Conservation (phyloP, 2,329 filamentous ascomycete genomes). For the Calonectria pauciramosa region DNA sequence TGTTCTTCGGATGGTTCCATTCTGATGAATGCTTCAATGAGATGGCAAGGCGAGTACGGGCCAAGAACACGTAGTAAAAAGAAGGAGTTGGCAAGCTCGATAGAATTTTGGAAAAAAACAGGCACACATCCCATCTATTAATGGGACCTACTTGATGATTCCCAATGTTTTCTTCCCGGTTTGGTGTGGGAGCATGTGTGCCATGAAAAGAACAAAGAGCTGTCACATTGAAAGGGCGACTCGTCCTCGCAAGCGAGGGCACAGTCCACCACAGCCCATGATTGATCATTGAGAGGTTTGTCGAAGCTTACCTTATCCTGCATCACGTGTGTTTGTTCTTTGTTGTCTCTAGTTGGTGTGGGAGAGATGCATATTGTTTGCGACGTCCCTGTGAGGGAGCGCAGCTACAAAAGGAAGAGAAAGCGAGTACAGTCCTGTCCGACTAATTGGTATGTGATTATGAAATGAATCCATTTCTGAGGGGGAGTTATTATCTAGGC, state of each 20-base stretch:
- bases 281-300: not conserved
- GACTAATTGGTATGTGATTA: not conserved
- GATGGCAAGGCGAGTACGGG: not conserved
- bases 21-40: no score
- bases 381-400: not conserved
- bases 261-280: not conserved
- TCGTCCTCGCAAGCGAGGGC: not conserved
- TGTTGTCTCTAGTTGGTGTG: not conserved
- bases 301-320: not conserved
- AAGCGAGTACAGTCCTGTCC: not conserved
- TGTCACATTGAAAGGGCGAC: not conserved
- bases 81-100: not conserved
- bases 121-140: not conserved
- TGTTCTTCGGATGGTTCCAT: slow-evolving; percentile 23
- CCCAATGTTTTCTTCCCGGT: not conserved
- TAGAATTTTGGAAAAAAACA: not conserved
- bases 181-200: not conserved
- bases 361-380: not conserved
- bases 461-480: not conserved
- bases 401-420: not conserved
- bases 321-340: not conserved
- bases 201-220: slow-evolving; percentile 6
- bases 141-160: not conserved
- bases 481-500: not conserved
- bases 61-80: no score